Conservation (phyloP, 768 basidiomycete genomes). For the Phylloporus scabripes region DNA sequence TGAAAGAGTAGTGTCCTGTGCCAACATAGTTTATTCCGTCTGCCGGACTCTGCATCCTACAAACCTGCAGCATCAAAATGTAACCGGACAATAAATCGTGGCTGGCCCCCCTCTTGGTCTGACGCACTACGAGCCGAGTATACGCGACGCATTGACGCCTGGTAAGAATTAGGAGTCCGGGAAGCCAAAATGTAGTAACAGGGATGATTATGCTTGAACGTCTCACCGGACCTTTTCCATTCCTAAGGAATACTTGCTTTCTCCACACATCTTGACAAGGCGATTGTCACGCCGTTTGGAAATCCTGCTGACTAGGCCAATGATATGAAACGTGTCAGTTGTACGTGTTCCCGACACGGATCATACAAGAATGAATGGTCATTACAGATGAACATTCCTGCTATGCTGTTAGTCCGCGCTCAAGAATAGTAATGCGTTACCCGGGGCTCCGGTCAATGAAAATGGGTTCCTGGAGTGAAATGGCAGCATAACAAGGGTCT, state of each 20-base stretch:
- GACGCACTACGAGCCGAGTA: background rate
- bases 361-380: slow-evolving; percentile 21
- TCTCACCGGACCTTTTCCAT: background rate
- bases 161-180: background rate
- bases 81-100: background rate
- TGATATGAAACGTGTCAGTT: background rate
- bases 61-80: background rate
- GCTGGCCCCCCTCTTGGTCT: background rate
- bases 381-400: slow-evolving; percentile 10
- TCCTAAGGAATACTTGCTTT: background rate
- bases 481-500: slow-evolving; percentile 17
- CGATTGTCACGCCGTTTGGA: background rate
- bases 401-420: slow-evolving; percentile 30
- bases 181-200: background rate
- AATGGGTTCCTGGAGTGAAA: slow-evolving; percentile 16
- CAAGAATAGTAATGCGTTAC: slow-evolving; percentile 34
- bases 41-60: background rate
- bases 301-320: background rate
- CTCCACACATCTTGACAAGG: background rate
- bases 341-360: background rate
- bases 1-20: background rate
- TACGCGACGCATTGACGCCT: background rate
- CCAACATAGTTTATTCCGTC: background rate
- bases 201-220: too few relatives aligned
- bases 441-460: slow-evolving; percentile 35